Evolutionary conservation across 2,329 filamentous ascomycete species (phyloP).

Genomic region (Colletotrichum lupini): DNA sequence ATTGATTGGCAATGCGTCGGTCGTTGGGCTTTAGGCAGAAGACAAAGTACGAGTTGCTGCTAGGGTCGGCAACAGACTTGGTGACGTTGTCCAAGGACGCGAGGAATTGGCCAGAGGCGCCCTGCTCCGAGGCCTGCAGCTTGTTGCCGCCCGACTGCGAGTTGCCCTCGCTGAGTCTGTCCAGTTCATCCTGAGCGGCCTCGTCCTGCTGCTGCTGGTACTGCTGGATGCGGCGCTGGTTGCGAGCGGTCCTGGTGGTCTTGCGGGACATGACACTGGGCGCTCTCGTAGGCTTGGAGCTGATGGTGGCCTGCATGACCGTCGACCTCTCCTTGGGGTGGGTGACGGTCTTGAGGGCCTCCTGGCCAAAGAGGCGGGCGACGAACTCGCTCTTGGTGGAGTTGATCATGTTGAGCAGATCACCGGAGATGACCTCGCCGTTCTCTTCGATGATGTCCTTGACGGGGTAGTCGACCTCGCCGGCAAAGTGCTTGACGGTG

Average conservation of each 20-base stretch:
- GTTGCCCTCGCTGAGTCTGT: constrained; percentile 62
- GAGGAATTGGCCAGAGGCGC: constrained; percentile 89
- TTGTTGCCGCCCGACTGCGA: constrained; percentile 55
- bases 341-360: constrained; percentile 90
- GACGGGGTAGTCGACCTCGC: constrained; percentile 93
- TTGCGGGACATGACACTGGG: constrained; percentile 92
- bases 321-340: constrained; percentile 91
- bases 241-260: constrained; percentile 57
- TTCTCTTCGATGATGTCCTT: constrained; percentile 93
- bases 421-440: constrained; percentile 93
- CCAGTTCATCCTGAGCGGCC: constrained; percentile 58
- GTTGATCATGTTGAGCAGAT: constrained; percentile 93
- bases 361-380: constrained; percentile 92
- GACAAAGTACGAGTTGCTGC: constrained; percentile 94
- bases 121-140: constrained; percentile 68
- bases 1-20: constrained; percentile 95
- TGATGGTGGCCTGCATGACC: constrained; percentile 95
- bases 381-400: constrained; percentile 91
- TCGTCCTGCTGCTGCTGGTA: constrained; percentile 50
- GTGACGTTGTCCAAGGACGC: constrained; percentile 90
- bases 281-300: constrained; percentile 91
- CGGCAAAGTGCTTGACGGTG: constrained; percentile 94
- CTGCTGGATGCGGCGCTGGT: constrained; percentile 40
- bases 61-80: constrained; percentile 82
- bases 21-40: constrained; percentile 99